These are phyloP conservation scores for Trypanosoma theileri DNA, from an alignment of 208 protist species.

Conservation along the genomic window DNA sequence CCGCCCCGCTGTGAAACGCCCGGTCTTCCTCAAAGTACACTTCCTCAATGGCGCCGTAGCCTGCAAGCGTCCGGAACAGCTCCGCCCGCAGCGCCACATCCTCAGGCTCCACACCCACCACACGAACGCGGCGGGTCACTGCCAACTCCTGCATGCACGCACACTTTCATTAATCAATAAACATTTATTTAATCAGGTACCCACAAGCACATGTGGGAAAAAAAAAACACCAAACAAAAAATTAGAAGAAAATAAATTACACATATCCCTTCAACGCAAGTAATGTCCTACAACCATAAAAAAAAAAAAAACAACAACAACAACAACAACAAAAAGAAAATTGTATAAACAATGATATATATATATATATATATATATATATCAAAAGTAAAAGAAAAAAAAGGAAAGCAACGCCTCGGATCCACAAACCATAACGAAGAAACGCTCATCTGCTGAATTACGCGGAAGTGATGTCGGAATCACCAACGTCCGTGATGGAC, in stretches of 20 bases:
- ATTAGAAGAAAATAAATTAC: too few species aligned
- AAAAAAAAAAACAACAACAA: too few species aligned
- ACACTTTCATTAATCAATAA: too few species aligned
- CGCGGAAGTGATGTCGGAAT: conserved; percentile 91
- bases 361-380: background rate
- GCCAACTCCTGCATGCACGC: background rate
- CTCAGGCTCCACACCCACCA: conserved; percentile 50
- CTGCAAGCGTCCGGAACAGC: conserved; percentile 60
- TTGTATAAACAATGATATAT: background rate
- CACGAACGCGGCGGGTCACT: conserved; percentile 47
- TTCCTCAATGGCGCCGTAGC: conserved; percentile 68
- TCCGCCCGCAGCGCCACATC: conserved; percentile 43
- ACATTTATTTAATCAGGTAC: conserved; percentile 1
- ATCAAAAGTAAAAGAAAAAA: background rate
- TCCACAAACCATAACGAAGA: too few species aligned
- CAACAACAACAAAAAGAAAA: conserved; percentile 2
- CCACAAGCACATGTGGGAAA: background rate
- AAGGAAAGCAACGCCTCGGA: too few species aligned
- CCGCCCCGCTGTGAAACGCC: conserved; percentile 53
- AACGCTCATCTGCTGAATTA: conserved; percentile 31
- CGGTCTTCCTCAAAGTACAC: conserved; percentile 45
- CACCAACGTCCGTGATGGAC: conserved; percentile 97
- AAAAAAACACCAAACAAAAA: conserved; percentile 16
- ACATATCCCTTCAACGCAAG: background rate
- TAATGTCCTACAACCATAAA: background rate